Conservation (phyloP, 768 basidiomycete genomes). For the Hemileccinum rubropunctum region DNA sequence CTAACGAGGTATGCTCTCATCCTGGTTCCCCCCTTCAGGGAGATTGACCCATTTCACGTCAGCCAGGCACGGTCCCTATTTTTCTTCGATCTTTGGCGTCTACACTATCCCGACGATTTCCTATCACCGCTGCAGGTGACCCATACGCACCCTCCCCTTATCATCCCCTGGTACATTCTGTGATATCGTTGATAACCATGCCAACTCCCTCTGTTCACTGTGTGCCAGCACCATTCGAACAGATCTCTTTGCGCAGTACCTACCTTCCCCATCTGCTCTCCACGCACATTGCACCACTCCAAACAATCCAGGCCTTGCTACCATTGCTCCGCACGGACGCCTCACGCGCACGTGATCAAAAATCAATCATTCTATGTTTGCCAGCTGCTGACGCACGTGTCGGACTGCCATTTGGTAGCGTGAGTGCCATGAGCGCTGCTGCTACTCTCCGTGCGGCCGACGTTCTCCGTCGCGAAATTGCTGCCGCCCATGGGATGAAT, state of each 20-base stretch:
- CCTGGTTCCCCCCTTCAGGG: not conserved
- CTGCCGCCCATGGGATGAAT: conserved; percentile 63
- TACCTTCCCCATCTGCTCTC: conserved; percentile 73
- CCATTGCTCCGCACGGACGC: conserved; percentile 74
- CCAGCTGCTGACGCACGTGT: conserved; percentile 71
- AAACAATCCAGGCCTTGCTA: conserved; percentile 71
- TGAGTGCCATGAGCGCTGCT: conserved; percentile 74
- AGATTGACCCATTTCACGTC: not conserved
- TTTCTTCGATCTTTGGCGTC: conserved; percentile 83
- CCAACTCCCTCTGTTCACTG: conserved; percentile 35
- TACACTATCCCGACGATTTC: conserved; percentile 79
- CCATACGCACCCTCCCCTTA: conserved; percentile 67
- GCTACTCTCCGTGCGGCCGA: conserved; percentile 70
- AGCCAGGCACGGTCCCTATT: conserved; percentile 70
- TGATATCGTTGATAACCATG: conserved; percentile 74
- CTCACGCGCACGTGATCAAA: conserved; percentile 42
- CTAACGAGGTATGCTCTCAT: conserved; percentile 55
- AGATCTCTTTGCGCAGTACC: conserved; percentile 55
- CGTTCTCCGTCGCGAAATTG: conserved; percentile 72
- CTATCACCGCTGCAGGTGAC: conserved; percentile 74
- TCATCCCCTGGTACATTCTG: conserved; percentile 70
- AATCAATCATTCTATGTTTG: conserved; percentile 66
- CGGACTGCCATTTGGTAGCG: conserved; percentile 63
- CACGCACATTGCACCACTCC: conserved; percentile 75
- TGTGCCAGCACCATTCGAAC: conserved; percentile 63